Percentiles rank a stretch among this genome's conserved stretches.
These are phyloP conservation scores for Fusarium bactridioides DNA, from an alignment of 2,329 filamentous ascomycete genomes.

Conservation along the genomic window DNA sequence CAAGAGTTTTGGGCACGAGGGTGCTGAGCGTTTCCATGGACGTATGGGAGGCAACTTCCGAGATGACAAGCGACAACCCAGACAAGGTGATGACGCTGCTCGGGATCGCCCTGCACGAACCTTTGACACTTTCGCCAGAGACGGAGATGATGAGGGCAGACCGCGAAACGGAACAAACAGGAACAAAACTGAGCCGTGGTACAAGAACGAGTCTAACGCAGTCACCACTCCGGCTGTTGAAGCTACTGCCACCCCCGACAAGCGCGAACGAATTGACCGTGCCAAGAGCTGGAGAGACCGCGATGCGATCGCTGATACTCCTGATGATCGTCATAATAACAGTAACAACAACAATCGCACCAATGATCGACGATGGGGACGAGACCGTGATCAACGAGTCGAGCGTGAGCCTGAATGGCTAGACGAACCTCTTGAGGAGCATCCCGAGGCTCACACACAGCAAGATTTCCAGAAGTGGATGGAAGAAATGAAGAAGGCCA, in stretches of 20 bases:
- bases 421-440: constrained; percentile 75
- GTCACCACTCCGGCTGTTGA: constrained; percentile 31
- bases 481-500: constrained; percentile 82
- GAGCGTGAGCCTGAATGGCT: constrained; percentile 94
- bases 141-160: constrained; percentile 60
- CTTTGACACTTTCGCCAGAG: constrained; percentile 60
- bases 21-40: constrained; percentile 74
- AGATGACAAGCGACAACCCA: constrained; percentile 54
- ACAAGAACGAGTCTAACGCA: constrained; percentile 62
- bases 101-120: constrained; percentile 57
- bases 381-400: constrained; percentile 64
- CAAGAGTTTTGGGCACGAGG: constrained; percentile 76
- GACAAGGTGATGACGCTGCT: constrained; percentile 63
- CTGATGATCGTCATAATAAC: constrained; percentile 64
- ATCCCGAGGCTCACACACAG: constrained; percentile 76
- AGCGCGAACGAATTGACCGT: constrained; percentile 64
- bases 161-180: constrained; percentile 72
- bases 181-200: constrained; percentile 78
- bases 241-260: constrained; percentile 45
- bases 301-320: constrained; percentile 51
- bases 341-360: constrained; percentile 48
- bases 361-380: constrained; percentile 62
- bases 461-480: constrained; percentile 97
- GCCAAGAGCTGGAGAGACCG: constrained; percentile 70
- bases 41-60: constrained; percentile 64